phyloP scores from a whole-genome alignment of 2,329 filamentous ascomycete species.

The Coniosporium tulheliwenetii region DNA sequence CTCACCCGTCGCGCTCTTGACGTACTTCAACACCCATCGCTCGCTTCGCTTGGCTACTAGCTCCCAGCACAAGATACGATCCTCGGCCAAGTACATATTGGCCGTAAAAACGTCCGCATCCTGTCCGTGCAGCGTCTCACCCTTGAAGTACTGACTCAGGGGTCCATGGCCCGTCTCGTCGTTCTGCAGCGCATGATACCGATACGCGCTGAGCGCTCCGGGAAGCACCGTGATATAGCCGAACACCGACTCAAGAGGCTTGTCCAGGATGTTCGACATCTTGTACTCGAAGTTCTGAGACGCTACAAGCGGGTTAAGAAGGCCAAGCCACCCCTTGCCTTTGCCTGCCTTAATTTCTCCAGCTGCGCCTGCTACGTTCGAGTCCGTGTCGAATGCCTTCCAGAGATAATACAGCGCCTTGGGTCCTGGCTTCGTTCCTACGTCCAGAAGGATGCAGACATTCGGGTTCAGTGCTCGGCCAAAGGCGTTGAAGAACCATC shows the following conservation, averaged over 20 bases:
- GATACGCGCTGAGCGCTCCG: slow-evolving; percentile 85
- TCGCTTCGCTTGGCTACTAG: slow-evolving; percentile 88
- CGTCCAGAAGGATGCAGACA: slow-evolving; percentile 90
- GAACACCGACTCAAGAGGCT: slow-evolving; percentile 91
- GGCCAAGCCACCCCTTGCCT: slow-evolving; percentile 63
- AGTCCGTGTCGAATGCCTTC: slow-evolving; percentile 98
- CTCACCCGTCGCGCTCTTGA: slow-evolving; percentile 90
- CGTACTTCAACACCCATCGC: slow-evolving; percentile 95
- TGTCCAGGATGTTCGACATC: slow-evolving; percentile 98
- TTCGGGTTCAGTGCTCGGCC: slow-evolving; percentile 86
- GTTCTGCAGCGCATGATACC: slow-evolving; percentile 91
- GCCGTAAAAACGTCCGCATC: slow-evolving; percentile 95
- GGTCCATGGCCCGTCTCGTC: slow-evolving; percentile 91
- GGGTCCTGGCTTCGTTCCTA: slow-evolving; percentile 78
- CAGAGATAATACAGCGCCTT: slow-evolving; percentile 95
- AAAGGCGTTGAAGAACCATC: slow-evolving; percentile 99
- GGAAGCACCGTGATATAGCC: slow-evolving; percentile 96
- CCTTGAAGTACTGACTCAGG: slow-evolving; percentile 97
- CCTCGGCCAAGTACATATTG: slow-evolving; percentile 87
- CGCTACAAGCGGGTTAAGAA: slow-evolving; percentile 87
- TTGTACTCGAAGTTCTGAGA: slow-evolving; percentile 99
- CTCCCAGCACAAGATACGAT: slow-evolving; percentile 87
- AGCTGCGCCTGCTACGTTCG: slow-evolving; percentile 89
- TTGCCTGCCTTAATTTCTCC: slow-evolving; percentile 98
- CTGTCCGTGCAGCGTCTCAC: slow-evolving; percentile 88